phyloP scores from a whole-genome alignment of 2,329 filamentous ascomycete genomes.

The Aureobasidium sp. region DNA sequence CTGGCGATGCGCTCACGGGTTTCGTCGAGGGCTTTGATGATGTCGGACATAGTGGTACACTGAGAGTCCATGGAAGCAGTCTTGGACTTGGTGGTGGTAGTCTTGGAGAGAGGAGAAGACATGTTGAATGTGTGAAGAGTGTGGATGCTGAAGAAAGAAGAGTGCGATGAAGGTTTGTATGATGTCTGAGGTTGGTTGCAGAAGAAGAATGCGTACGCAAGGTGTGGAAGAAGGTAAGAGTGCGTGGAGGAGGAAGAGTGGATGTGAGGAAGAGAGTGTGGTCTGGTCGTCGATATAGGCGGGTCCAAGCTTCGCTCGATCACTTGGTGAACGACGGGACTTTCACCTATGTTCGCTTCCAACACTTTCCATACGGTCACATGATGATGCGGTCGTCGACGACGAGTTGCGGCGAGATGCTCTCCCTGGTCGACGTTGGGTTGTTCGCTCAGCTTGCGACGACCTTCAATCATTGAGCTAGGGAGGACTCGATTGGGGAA shows the following conservation, averaged over 20 bases:
- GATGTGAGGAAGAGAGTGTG: neutral
- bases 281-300: neutral
- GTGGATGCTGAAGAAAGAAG: neutral
- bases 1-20: neutral
- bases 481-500: neutral
- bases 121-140: neutral
- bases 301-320: neutral
- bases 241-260: neutral
- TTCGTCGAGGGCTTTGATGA: neutral
- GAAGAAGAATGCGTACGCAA: neutral
- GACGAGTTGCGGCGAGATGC: neutral
- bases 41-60: neutral
- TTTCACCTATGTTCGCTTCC: neutral
- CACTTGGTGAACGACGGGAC: neutral
- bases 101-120: neutral
- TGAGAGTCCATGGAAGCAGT: neutral
- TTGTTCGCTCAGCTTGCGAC: neutral
- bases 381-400: slow-evolving; percentile 1
- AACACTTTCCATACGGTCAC: neutral
- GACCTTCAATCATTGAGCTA: neutral
- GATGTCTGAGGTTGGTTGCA: neutral
- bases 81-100: neutral
- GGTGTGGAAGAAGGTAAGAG: neutral
- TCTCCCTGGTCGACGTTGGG: neutral
- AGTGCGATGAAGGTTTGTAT: neutral